Percentiles rank a stretch among this genome's conserved stretches.
These are phyloP conservation scores for Ophiorrhiza pumila DNA, from an alignment of 257 asterid species.

Conservation along the genomic window DNA sequence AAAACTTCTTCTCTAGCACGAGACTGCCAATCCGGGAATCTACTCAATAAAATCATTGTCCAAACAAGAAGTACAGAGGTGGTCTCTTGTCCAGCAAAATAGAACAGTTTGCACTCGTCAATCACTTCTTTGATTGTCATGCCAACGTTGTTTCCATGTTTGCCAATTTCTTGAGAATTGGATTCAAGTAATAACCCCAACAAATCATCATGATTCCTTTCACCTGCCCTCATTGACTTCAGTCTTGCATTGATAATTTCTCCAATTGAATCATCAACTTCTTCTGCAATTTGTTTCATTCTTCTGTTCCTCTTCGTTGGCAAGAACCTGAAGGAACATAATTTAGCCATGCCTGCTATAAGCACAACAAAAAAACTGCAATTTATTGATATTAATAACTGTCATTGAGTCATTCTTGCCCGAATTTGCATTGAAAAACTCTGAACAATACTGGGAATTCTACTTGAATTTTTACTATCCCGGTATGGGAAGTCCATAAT, in stretches of 20 bases:
- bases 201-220: constrained; percentile 13
- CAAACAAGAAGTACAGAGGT: constrained; percentile 27
- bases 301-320: constrained; percentile 22
- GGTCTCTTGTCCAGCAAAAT: constrained; percentile 37
- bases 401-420: too few species aligned
- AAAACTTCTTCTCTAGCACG: constrained; percentile 34
- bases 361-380: too few species aligned
- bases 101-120: constrained; percentile 32
- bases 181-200: constrained; percentile 24
- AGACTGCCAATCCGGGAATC: constrained; percentile 23
- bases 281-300: constrained; percentile 22
- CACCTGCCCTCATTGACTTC: constrained; percentile 12
- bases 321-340: too few species aligned
- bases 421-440: too few species aligned
- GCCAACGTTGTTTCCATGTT: constrained; percentile 12
- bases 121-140: constrained; percentile 19
- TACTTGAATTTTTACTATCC: too few species aligned
- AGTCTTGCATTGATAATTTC: constrained; percentile 16
- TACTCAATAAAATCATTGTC: constrained; percentile 30
- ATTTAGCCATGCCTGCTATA: too few species aligned
- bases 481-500: too few species aligned
- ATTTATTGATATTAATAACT: too few species aligned
- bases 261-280: constrained; percentile 14
- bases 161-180: constrained; percentile 20
- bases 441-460: too few species aligned